Base-by-base conservation (phyloP, 805 yeast species). In the Diddensiella transvaalensis region DNA sequence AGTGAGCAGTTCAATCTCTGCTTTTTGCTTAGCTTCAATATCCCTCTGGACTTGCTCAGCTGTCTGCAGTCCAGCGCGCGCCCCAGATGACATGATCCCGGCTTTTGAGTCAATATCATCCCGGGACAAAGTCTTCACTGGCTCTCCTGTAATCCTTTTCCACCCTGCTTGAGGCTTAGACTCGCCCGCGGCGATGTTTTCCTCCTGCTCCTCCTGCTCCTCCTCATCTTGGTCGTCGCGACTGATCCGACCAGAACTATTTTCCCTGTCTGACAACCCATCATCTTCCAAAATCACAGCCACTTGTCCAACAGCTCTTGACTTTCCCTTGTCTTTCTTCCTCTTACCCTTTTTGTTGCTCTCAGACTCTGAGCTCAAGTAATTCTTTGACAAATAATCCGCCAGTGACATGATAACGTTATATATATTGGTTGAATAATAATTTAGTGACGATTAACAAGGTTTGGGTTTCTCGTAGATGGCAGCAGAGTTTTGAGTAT, bases 381-480 rank as follows among this genome's bases (percentile, higher is more conserved):
- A 78, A 32, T 71, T 71, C 52, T 72, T 69, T 4, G 73, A 65
- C 36, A 78, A 61, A 51, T 77, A 77, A 43, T 71, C 76, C 38
- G 76, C 69, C 26, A 77, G 57, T 1, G 78, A 73, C 78, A 74
- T 74, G 19, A 17, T 21, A 11, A 17, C 17, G 11, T 10, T 11
- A 10, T 11, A 15, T 40, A 29, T 29, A 29, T 29, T 10, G 32
- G 32, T 29, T 29, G 13, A 29, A 29, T 13, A 29, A 29, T 29
- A 29, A 13, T 10, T 29, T 29, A 10, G 32, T 29, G 13, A 10
- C 32, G 13, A n/a, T n/a, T n/a, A n/a, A n/a, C n/a, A n/a, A n/a
- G n/a, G n/a, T n/a, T n/a, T n/a, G n/a, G n/a, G n/a, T n/a, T n/a
- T n/a, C n/a, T n/a, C n/a, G n/a, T n/a, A n/a, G n/a, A n/a, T n/a